Percentiles rank a stretch among this genome's conserved stretches.
These are phyloP conservation scores for Penicillium psychrosexuale DNA, from an alignment of 2,329 filamentous ascomycete species.

Conservation along the genomic window DNA sequence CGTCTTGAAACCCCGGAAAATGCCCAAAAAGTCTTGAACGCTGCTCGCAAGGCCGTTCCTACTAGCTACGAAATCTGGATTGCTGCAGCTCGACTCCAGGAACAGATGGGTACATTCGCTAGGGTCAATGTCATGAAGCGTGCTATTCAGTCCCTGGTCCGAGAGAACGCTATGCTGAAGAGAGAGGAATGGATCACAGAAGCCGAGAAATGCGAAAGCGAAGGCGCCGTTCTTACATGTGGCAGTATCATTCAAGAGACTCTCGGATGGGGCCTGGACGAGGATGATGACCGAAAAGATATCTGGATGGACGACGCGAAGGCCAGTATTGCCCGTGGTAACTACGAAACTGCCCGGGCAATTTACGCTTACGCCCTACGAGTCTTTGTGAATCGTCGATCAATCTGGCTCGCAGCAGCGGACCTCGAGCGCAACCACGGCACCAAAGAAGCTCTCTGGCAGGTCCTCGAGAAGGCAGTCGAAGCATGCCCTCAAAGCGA, in stretches of 20 bases:
- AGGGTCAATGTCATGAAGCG: slow-evolving; percentile 93
- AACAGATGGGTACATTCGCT: slow-evolving; percentile 77
- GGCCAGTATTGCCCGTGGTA: slow-evolving; percentile 72
- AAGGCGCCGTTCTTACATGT: slow-evolving; percentile 82
- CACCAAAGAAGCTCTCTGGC: slow-evolving; percentile 74
- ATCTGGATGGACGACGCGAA: slow-evolving; percentile 95
- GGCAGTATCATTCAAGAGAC: slow-evolving; percentile 89
- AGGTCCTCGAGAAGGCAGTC: slow-evolving; percentile 86
- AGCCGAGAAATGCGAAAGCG: slow-evolving; percentile 90
- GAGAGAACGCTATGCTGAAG: slow-evolving; percentile 93
- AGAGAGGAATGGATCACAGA: slow-evolving; percentile 96
- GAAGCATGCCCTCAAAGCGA: slow-evolving; percentile 90
- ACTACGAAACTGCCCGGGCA: slow-evolving; percentile 84
- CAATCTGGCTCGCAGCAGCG: slow-evolving; percentile 84
- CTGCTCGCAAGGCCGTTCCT: slow-evolving; percentile 86
- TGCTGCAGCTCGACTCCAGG: slow-evolving; percentile 82
- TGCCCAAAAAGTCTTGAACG: slow-evolving; percentile 92
- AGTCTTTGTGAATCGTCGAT: slow-evolving; percentile 83
- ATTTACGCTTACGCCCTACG: slow-evolving; percentile 90
- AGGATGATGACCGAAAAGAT: slow-evolving; percentile 93
- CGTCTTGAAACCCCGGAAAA: slow-evolving; percentile 86
- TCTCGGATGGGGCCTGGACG: slow-evolving; percentile 86
- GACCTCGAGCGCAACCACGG: slow-evolving; percentile 91
- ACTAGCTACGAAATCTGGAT: slow-evolving; percentile 97
- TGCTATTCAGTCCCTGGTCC: slow-evolving; percentile 80